Percentiles rank a stretch among this genome's conserved stretches.
Conservation (phyloP, 2,329 filamentous ascomycete genomes). For the Macrophomina tecta region DNA sequence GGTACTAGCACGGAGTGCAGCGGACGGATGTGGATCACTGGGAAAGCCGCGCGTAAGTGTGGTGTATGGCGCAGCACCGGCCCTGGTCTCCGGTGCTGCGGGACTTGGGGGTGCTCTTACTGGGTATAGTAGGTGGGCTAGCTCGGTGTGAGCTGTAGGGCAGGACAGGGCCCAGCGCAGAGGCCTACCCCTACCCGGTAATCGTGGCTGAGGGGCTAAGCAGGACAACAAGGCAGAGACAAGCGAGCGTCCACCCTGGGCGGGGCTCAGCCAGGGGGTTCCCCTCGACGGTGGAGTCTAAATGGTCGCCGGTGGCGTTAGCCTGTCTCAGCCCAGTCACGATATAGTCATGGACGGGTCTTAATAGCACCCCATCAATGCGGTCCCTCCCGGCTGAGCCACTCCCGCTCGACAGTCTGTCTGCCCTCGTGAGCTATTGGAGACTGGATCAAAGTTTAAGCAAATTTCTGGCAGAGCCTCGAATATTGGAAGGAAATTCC, state of each 20-base stretch:
- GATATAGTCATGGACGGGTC: constrained; percentile 5
- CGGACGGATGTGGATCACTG: constrained; percentile 5
- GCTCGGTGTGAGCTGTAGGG: neutral
- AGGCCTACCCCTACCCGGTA: neutral
- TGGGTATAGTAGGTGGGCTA: constrained; percentile 6
- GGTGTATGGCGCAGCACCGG: neutral
- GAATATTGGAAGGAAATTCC: no score
- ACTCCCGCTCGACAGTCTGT: neutral
- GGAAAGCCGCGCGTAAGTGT: constrained; percentile 3
- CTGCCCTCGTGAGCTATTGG: neutral
- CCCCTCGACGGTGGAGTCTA: neutral
- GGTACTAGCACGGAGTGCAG: neutral
- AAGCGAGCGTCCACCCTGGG: neutral
- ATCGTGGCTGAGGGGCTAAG: constrained; percentile 11
- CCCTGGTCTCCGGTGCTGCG: constrained; percentile 2
- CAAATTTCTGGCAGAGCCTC: neutral
- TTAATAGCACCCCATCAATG: constrained; percentile 23
- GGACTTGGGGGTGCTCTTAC: constrained; percentile 14
- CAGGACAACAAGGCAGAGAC: neutral
- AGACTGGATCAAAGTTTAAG: neutral
- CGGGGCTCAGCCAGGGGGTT: neutral
- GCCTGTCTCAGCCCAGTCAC: constrained; percentile 23
- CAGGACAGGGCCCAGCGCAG: neutral
- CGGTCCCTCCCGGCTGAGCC: constrained; percentile 8
- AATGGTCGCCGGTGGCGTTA: constrained; percentile 16